Evolutionary conservation across 2,329 filamentous ascomycete species (phyloP), one percentile per base, ranked within the genome.

Genomic region (Arthrobotrys megalospora): DNA sequence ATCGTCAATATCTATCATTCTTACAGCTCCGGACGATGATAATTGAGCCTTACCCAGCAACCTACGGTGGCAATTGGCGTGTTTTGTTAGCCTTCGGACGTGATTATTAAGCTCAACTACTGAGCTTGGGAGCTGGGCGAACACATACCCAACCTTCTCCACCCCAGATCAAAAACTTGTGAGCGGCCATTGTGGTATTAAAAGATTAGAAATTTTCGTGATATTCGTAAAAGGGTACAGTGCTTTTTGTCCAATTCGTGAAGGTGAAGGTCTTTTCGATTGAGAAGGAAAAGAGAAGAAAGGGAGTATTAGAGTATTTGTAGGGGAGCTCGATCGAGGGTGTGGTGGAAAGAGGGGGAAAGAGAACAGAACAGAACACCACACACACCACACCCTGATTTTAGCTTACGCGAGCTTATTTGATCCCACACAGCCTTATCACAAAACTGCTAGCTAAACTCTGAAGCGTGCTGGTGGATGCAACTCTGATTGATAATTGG

Each of bases 121-220:
- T 52, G 3, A 62, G 55, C 48, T 41, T 41, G 45, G 62, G 21
- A 68, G n/a, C 7, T 8, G 45, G 28, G 34, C 11, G 10, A 41
- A n/a, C 21, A 71, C 75, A 16, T 73, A 79, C 76, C 76, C 76
- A 79, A 50, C 90, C 89, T 80, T 87, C 85, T 80, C 87, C 88
- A 70, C 90, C 90, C 89, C 89, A 91, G 82, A 91, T 89, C 80
- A 91, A 87, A 83, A 88, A 91, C 81, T 86, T 86, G 81, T 85
- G 83, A 52, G 34, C 64, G 45, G 80, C 68, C 50, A 80, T 79
- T 64, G 62, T 68, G 24, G 34, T 38, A 58, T 63, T 63, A 63
- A 52, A 52, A 21, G n/a, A 48, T 48, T 52, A 52, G 52, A 60
- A 43, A n/a, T 43, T 41, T 43, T 62, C 50, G 38, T 60, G 38